Evolutionary conservation across 2,329 filamentous ascomycete species (phyloP).

Genomic region (Diplodia scrobiculata): DNA sequence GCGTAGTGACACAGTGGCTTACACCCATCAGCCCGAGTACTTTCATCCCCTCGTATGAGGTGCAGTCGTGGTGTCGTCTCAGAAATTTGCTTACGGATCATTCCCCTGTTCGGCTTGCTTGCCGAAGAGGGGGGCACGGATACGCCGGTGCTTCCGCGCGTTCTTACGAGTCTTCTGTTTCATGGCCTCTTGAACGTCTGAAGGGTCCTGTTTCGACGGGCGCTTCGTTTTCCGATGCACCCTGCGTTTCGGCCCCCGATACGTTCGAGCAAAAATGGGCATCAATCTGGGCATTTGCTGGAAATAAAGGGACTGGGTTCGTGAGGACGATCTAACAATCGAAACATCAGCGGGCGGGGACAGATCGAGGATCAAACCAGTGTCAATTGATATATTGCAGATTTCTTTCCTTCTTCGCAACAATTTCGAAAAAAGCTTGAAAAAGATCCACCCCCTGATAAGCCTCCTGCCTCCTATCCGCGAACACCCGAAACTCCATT

Average conservation of each 20-base stretch:
- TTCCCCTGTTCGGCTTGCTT: neutral
- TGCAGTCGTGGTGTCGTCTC: neutral
- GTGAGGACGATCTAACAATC: neutral
- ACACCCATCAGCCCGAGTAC: neutral
- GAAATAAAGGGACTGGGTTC: neutral
- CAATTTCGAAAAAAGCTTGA: slow-evolving; percentile 8
- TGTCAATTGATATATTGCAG: slow-evolving; percentile 16
- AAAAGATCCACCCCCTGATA: slow-evolving; percentile 9
- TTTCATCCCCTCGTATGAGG: neutral
- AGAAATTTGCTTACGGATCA: slow-evolving; percentile 5
- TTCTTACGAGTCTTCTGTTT: slow-evolving; percentile 17
- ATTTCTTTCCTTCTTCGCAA: slow-evolving; percentile 21
- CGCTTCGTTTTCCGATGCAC: slow-evolving; percentile 17
- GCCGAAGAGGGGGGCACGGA: slow-evolving; percentile 17
- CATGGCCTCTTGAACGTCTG: neutral
- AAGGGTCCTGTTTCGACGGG: slow-evolving; percentile 4
- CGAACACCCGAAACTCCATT: slow-evolving; percentile 22
- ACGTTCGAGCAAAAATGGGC: neutral
- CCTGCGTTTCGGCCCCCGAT: slow-evolving; percentile 17
- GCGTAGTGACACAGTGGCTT: neutral
- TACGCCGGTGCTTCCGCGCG: neutral
- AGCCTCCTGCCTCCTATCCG: slow-evolving; percentile 13
- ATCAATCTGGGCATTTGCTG: neutral
- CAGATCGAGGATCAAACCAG: neutral
- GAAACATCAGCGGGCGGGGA: slow-evolving; percentile 7